A percentile compares a stretch with the other conserved stretches of the same genome.
phyloP scores from a whole-genome alignment of 2,329 filamentous ascomycete species.

The Neonectria neomacrospora region DNA sequence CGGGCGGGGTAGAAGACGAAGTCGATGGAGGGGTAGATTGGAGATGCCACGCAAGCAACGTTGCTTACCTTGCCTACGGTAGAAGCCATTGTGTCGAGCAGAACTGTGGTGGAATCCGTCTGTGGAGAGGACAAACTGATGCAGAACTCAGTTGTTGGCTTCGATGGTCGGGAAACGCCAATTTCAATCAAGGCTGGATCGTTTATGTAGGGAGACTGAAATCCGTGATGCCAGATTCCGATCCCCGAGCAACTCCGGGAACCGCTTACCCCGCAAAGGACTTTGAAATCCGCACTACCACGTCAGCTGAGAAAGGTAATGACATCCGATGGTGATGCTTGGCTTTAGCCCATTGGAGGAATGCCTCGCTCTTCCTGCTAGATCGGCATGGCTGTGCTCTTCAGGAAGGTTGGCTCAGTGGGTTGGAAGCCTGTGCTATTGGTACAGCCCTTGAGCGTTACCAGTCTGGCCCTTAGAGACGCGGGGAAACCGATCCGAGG shows the following conservation, averaged over 20 bases:
- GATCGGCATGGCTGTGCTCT: conserved; percentile 30
- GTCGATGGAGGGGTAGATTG: conserved; percentile 37
- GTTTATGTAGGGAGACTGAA: conserved; percentile 42
- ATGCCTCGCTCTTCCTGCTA: conserved; percentile 14
- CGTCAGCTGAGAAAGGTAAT: conserved; percentile 41
- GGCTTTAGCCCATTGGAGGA: conserved; percentile 32
- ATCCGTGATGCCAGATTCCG: conserved; percentile 41
- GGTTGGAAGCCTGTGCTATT: conserved; percentile 41
- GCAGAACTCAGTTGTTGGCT: conserved; percentile 25
- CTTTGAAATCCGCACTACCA: conserved; percentile 39
- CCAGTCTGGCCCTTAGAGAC: not conserved
- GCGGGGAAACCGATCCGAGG: conserved; percentile 15
- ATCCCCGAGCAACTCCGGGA: conserved; percentile 46
- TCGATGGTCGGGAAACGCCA: conserved; percentile 24
- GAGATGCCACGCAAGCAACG: conserved; percentile 34
- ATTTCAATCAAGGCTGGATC: conserved; percentile 28
- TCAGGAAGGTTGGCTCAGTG: conserved; percentile 31
- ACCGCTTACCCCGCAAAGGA: conserved; percentile 44
- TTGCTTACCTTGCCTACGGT: conserved; percentile 62
- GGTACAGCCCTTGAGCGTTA: conserved; percentile 30
- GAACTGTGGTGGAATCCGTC: conserved; percentile 31
- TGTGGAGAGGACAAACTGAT: conserved; percentile 25
- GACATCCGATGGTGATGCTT: conserved; percentile 29
- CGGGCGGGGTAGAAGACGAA: conserved; percentile 37
- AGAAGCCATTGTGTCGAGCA: conserved; percentile 56